These are phyloP conservation scores for Fusarium sp. DNA, from an alignment of 2,329 filamentous ascomycete genomes.

Conservation along the genomic window DNA sequence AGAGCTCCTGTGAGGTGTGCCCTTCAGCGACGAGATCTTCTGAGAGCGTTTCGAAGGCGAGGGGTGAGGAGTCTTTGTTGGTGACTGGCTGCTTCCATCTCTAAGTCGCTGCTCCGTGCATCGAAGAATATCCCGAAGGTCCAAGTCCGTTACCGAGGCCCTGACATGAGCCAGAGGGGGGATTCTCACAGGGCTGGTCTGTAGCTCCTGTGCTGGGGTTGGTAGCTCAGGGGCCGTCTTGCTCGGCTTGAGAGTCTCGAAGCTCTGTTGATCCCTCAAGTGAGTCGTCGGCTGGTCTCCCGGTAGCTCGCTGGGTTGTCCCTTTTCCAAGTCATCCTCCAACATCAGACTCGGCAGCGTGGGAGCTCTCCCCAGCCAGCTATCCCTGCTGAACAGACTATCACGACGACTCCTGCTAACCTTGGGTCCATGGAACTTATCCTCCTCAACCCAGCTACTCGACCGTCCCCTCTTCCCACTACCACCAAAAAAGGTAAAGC, in stretches of 20 bases:
- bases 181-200: conserved; percentile 19
- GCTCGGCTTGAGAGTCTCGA: conserved; percentile 28
- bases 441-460: conserved; percentile 62
- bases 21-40: conserved; percentile 30
- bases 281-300: conserved; percentile 29
- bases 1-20: conserved; percentile 44
- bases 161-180: conserved; percentile 37
- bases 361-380: conserved; percentile 50
- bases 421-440: conserved; percentile 62
- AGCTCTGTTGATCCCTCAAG: conserved; percentile 32
- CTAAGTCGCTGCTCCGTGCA: conserved; percentile 65
- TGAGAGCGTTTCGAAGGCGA: conserved; percentile 34
- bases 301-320: conserved; percentile 9
- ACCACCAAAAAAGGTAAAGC: conserved; percentile 45
- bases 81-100: conserved; percentile 50
- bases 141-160: conserved; percentile 56
- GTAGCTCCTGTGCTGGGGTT: conserved; percentile 20
- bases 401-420: conserved; percentile 48
- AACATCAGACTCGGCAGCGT: conserved; percentile 52
- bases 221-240: conserved; percentile 39
- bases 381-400: conserved; percentile 48
- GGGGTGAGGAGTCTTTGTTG: conserved; percentile 45
- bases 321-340: conserved; percentile 43
- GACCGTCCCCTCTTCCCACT: conserved; percentile 43
- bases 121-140: conserved; percentile 63